Evolutionary conservation across 2,329 filamentous ascomycete species (phyloP), one percentile per base, ranked within the genome.

Genomic region (Colletotrichum salicis): DNA sequence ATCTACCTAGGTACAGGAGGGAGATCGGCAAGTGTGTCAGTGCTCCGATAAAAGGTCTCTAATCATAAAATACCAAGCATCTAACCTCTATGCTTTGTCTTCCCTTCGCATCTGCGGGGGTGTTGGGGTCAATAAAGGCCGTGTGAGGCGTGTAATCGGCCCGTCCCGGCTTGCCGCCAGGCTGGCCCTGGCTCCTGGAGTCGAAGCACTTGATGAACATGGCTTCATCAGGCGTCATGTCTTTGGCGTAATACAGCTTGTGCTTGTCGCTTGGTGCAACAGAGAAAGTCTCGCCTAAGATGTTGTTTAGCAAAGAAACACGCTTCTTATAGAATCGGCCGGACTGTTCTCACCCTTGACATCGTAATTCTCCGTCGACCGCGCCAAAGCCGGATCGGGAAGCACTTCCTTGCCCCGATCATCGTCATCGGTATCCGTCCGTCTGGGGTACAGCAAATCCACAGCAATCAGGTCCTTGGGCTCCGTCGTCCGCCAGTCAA

Each of bases 71-170:
- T 0, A 92, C 87, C 77, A 92, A 79, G 70, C 88, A 90, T 75
- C 90, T 82, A 1, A 92, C 89, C 81, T 92, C 90, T 72, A 92
- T 92, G 76, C 89, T 91, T 82, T 92, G 87, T 74, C 90, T 76
- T 10, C 88, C 89, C 75, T 91, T 90, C 2, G 92, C 94, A 55
- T 91, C 92, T 15, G 86, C 83, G 1, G 91, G 88, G 1, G 93
- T 94, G 71, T 91, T 85, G 1, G 88, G 88, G 78, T 91, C 89
- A 7, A 82, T 74, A 74, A 89, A 89, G n/a, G 87, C 87, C 13
- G 86, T 87, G 75, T 89, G 87, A 66, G 86, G 86, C 67, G 85
- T 85, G 70, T 83, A 78, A 29, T 81, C 83, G 1, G 87, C 86
- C 2, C 87, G 75, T 3, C 85, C 85, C 22, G 81, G 89, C 57